Conservation (phyloP, 257 asterid genomes). For the Lithospermum erythrorhizon region DNA sequence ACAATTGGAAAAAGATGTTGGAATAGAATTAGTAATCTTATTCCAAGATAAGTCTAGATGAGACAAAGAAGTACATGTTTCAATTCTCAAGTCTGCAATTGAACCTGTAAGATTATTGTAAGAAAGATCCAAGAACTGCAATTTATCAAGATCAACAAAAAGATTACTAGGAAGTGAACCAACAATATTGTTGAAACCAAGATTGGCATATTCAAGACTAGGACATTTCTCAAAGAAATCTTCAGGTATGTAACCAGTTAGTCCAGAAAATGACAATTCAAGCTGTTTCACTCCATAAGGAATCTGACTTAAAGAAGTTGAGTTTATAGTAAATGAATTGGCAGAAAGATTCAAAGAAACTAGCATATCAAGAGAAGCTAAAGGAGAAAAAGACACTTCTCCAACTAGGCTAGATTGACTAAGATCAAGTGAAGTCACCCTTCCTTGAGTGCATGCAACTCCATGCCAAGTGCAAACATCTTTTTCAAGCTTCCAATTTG, state of each 20-base stretch:
- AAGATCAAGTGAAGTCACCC: conserved; percentile 67
- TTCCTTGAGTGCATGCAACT: conserved; percentile 46
- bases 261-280: conserved; percentile 54
- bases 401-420: conserved; percentile 62
- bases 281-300: conserved; percentile 51
- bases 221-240: conserved; percentile 43
- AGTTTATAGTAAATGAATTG: conserved; percentile 39
- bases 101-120: conserved; percentile 71
- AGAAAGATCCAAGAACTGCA: conserved; percentile 63
- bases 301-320: conserved; percentile 42
- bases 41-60: conserved; percentile 77
- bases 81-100: conserved; percentile 38
- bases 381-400: conserved; percentile 39
- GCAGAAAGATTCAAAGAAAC: conserved; percentile 59
- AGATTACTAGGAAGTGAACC: conserved; percentile 50
- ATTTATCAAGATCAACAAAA: conserved; percentile 34
- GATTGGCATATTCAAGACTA: conserved; percentile 51
- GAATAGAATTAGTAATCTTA: conserved; percentile 44
- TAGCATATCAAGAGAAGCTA: conserved; percentile 47
- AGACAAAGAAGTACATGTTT: conserved; percentile 45
- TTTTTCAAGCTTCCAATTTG: conserved; percentile 42
- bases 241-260: conserved; percentile 54
- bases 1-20: conserved; percentile 56
- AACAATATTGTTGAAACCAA: conserved; percentile 71
- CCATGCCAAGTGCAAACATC: conserved; percentile 72